Base-by-base conservation (phyloP, 495 filamentous ascomycete genomes). In the Penicillium atrosanguineum region DNA sequence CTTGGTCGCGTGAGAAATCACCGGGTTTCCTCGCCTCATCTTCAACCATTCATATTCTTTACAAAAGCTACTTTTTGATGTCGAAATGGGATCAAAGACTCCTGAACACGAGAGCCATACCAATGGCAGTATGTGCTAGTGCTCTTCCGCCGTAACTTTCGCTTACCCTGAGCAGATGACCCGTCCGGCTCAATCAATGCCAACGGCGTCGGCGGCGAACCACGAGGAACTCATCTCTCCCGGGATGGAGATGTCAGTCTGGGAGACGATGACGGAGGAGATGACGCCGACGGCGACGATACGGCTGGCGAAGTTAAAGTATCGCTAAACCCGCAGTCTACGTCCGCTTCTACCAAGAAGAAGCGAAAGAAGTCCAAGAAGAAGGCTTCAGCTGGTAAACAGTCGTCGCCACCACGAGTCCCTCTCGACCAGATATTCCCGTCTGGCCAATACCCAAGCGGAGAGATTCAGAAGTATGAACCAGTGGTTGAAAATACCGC, bases 321-420 rank as follows among this genome's bases (percentile, higher is more conserved):
- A 38, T 49, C 64, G 61, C 51, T 68, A 52, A 63, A 40, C 8
- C 38, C 37, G 31, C 49, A 56, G 19, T 23, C 51, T 37, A 37
- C 53, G 31, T 43, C 34, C 31, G 61, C 51, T 31, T 53, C 57
- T 21, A 79, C 80, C 62, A 82, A 82, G 62, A 82, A 80, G 66
- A 81, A 78, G 59, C 70, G 72, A 46, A 80, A 72, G 62, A 78
- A 75, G 62, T 70, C 75, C 42, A 83, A 81, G 69, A 81, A 78
- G 72, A 77, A 74, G 53, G 66, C 59, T 23, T 52, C 48, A 7
- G 18, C 26, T 11, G 37, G 69, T 41, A 71, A 72, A 42, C 83
- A 87, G 59, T 74, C 78, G 6, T 75, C 67, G 4, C 83, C 83
- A 28, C 83, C 83, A 1, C 70, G 80, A 26, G 67, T 84, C 6